Conservation (phyloP, 2,329 filamentous ascomycete species). For the Huntiella decipiens region DNA sequence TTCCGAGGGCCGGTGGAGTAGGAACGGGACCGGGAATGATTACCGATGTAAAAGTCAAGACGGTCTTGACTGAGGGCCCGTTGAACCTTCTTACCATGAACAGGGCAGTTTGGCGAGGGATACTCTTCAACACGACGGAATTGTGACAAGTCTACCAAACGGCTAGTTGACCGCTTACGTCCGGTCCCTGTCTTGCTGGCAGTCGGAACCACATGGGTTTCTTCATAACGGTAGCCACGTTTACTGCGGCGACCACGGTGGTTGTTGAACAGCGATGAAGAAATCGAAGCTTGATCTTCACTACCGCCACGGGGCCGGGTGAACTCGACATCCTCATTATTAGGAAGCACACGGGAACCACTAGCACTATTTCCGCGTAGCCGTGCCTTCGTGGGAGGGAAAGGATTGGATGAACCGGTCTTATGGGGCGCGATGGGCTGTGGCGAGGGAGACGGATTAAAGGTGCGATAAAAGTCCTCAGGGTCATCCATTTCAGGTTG, state of each 20-base stretch:
- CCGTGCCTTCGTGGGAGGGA: no score
- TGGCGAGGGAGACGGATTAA: neutral
- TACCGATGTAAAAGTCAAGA: neutral
- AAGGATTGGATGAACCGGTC: neutral
- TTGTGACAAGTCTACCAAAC: constrained; percentile 6
- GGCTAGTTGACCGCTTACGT: neutral
- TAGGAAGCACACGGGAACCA: neutral
- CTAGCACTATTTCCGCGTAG: neutral
- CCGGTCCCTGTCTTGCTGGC: neutral
- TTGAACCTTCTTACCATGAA: constrained; percentile 4
- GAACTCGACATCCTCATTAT: neutral
- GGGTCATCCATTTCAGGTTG: neutral
- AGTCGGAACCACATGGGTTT: neutral
- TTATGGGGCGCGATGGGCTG: neutral
- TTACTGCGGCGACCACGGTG: constrained; percentile 2
- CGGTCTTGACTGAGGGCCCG: neutral
- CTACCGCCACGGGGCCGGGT: neutral
- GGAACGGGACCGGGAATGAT: constrained; percentile 1
- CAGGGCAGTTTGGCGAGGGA: constrained; percentile 8
- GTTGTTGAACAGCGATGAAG: neutral
- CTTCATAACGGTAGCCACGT: neutral
- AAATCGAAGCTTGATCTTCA: neutral
- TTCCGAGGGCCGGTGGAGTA: neutral
- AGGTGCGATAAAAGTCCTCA: neutral
- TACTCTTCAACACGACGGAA: constrained; percentile 11